phyloP scores from a whole-genome alignment of 2,329 filamentous ascomycete genomes.

The Colletotrichum coccodes region DNA sequence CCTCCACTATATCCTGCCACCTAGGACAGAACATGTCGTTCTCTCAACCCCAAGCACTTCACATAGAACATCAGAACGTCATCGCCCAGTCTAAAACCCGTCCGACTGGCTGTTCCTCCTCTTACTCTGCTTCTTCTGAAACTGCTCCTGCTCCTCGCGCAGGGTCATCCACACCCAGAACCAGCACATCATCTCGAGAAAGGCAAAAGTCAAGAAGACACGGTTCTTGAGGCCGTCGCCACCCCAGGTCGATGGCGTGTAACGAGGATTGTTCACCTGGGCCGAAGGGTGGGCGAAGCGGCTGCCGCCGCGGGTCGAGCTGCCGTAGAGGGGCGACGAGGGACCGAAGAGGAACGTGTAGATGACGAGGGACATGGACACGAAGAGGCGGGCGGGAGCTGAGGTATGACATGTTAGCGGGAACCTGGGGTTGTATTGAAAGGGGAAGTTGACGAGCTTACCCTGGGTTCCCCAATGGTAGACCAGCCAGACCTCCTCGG shows the following conservation, averaged over 20 bases:
- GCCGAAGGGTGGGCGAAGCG: conserved; percentile 48
- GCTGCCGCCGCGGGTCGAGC: conserved; percentile 38
- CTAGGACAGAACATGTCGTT: not conserved
- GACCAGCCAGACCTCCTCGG: conserved; percentile 71
- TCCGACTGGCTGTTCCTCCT: conserved; percentile 33
- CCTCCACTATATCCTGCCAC: not conserved
- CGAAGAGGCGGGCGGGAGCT: conserved; percentile 72
- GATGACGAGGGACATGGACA: conserved; percentile 69
- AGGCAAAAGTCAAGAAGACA: conserved; percentile 85
- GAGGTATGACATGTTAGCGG: conserved; percentile 21
- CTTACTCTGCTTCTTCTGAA: conserved; percentile 51
- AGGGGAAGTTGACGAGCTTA: conserved; percentile 55
- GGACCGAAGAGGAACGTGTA: conserved; percentile 73
- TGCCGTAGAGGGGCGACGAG: conserved; percentile 58
- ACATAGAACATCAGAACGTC: not conserved
- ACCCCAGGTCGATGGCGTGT: conserved; percentile 56
- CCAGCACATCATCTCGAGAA: conserved; percentile 86
- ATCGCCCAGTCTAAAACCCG: not conserved
- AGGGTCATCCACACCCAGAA: conserved; percentile 85
- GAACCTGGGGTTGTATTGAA: conserved; percentile 34
- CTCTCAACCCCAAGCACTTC: not conserved
- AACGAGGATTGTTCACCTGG: conserved; percentile 45
- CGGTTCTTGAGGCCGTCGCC: conserved; percentile 83
- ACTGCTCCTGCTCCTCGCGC: conserved; percentile 68
- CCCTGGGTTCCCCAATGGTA: conserved; percentile 76